Evolutionary conservation across 352 stramenopile genomes (phyloP).

Genomic region (Phytopythium vexans): DNA sequence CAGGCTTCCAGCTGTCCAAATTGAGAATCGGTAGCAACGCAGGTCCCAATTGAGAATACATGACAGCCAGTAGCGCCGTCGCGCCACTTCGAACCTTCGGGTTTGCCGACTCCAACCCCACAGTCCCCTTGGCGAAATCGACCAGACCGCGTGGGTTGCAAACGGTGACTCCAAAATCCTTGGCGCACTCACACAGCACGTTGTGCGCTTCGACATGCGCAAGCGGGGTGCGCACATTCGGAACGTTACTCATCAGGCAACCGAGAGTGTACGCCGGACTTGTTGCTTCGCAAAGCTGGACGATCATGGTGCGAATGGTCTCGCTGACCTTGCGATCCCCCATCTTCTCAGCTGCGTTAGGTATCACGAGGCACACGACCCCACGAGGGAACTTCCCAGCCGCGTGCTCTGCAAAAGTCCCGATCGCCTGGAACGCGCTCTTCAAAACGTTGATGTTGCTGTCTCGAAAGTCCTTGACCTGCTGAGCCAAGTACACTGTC

Average conservation of each 20-base stretch:
- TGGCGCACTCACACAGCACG: conserved; percentile 64
- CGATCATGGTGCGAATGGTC: conserved; percentile 61
- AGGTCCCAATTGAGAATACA: conserved; percentile 85
- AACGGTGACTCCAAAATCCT: conserved; percentile 69
- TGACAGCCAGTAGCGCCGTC: conserved; percentile 61
- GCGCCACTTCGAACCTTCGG: conserved; percentile 69
- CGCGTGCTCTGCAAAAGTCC: conserved; percentile 58
- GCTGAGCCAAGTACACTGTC: conserved; percentile 62
- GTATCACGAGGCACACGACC: conserved; percentile 68
- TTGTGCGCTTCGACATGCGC: conserved; percentile 68
- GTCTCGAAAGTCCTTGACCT: conserved; percentile 87
- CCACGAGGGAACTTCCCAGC: conserved; percentile 64
- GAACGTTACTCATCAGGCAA: conserved; percentile 74
- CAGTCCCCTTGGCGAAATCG: conserved; percentile 69
- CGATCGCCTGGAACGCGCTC: conserved; percentile 79
- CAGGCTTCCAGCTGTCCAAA: conserved; percentile 82
- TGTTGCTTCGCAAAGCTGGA: conserved; percentile 72
- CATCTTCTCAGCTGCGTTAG: conserved; percentile 78
- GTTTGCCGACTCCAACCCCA: conserved; percentile 77
- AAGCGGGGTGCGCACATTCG: conserved; percentile 74
- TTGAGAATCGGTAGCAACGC: conserved; percentile 76
- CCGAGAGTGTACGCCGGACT: conserved; percentile 73
- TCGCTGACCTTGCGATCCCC: conserved; percentile 78
- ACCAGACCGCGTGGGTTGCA: conserved; percentile 74
- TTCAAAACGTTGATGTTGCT: conserved; percentile 89